Conservation (phyloP, 2,329 filamentous ascomycete genomes). For the Lasiodiplodia sp. region DNA sequence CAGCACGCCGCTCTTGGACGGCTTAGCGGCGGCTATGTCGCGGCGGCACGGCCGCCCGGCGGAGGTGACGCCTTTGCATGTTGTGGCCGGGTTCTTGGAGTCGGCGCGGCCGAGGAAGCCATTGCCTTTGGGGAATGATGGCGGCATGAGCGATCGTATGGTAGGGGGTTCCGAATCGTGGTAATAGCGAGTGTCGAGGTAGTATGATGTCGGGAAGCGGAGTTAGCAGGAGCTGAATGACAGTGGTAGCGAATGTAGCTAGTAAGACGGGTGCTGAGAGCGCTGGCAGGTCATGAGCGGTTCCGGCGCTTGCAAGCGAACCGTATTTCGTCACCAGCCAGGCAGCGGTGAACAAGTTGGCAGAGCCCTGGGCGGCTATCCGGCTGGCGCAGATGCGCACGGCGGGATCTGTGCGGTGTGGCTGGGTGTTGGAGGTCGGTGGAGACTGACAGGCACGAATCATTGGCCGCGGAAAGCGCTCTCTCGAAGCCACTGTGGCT, state of each 20-base stretch:
- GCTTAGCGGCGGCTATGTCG: slow-evolving; percentile 62
- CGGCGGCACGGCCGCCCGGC: slow-evolving; percentile 85
- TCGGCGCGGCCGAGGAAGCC: slow-evolving; percentile 66
- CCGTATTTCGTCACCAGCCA: slow-evolving; percentile 19
- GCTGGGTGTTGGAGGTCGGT: slow-evolving; percentile 8
- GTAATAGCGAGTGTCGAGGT: slow-evolving; percentile 29
- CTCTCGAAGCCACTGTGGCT: slow-evolving; percentile 12
- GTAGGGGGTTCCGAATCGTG: slow-evolving; percentile 31
- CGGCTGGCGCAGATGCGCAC: slow-evolving; percentile 17
- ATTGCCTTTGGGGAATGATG: neutral
- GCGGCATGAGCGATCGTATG: slow-evolving; percentile 31
- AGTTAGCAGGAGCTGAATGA: slow-evolving; percentile 25
- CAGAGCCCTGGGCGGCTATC: slow-evolving; percentile 14
- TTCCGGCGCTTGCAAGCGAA: neutral
- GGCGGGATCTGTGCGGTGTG: slow-evolving; percentile 23
- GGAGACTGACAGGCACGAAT: slow-evolving; percentile 17
- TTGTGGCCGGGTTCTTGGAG: slow-evolving; percentile 82
- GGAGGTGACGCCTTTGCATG: slow-evolving; percentile 86
- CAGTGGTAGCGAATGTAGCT: neutral
- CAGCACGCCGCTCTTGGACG: slow-evolving; percentile 49
- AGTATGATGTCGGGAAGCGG: slow-evolving; percentile 31
- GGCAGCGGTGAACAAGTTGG: slow-evolving; percentile 26
- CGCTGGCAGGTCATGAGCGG: slow-evolving; percentile 13
- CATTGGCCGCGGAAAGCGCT: neutral
- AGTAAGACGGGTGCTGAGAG: neutral